A percentile compares a stretch with the other conserved stretches of the same genome.
Evolutionary conservation across 73 alveolate species (phyloP).

Genomic region (Paramecium bursaria): DNA sequence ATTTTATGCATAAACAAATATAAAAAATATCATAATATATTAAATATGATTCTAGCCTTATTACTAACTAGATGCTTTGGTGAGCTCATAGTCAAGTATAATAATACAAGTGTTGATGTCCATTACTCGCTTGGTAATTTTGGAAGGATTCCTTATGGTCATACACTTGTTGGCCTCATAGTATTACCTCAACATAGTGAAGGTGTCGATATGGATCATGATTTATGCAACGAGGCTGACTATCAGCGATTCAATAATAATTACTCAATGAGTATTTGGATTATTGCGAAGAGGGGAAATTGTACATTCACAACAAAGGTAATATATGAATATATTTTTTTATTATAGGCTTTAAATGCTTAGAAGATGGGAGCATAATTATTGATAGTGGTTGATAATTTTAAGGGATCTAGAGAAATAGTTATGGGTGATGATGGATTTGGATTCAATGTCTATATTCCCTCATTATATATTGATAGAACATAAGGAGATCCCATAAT

Average conservation of each 20-base stretch:
- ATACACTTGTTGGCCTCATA: neutral
- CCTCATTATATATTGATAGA: neutral
- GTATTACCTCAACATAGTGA: neutral
- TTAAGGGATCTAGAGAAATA: neutral
- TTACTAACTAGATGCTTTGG: too few relatives aligned
- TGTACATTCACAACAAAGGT: constrained; percentile 54
- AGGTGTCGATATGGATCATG: neutral
- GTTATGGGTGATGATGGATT: constrained; percentile 30
- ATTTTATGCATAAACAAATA: too few relatives aligned
- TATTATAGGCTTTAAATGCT: constrained; percentile 22
- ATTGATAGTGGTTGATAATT: neutral
- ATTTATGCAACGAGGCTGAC: constrained; percentile 49
- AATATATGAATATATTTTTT: neutral
- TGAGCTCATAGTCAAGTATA: neutral
- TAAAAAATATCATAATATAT: too few relatives aligned
- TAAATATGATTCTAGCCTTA: too few relatives aligned
- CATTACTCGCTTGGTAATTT: constrained; percentile 48
- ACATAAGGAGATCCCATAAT: neutral
- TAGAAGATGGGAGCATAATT: constrained; percentile 27
- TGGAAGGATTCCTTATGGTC: constrained; percentile 55
- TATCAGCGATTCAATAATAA: neutral
- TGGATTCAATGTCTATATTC: constrained; percentile 47
- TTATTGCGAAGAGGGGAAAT: constrained; percentile 2
- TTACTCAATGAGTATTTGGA: neutral
- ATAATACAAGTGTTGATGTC: neutral